A percentile compares a stretch with the other conserved stretches of the same genome.
Evolutionary conservation across 106 monocot genomes (phyloP).

Genomic region (Phalaenopsis aphrodite): DNA sequence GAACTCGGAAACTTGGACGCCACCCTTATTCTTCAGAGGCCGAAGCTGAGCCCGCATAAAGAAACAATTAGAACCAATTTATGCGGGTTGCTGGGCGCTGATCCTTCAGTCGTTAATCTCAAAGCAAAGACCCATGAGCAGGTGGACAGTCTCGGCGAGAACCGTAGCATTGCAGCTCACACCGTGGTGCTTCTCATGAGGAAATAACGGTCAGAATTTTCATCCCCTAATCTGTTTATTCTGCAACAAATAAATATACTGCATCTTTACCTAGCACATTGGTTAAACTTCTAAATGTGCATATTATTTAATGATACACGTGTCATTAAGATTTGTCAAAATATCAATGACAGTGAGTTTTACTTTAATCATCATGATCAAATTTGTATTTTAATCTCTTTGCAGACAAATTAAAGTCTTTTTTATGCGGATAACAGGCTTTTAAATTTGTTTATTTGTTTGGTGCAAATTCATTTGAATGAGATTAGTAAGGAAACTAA

Average conservation of each 20-base stretch:
- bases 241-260: background rate
- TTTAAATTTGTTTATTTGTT: no score
- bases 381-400: no score
- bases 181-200: constrained; percentile 87
- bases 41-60: constrained; percentile 92
- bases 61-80: constrained; percentile 80
- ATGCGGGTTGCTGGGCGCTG: constrained; percentile 67
- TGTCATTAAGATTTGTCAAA: no score
- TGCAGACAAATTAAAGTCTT: no score
- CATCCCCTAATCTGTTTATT: background rate
- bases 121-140: constrained; percentile 98
- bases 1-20: constrained; percentile 96
- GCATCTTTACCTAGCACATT: background rate
- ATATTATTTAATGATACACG: background rate
- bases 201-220: constrained; percentile 26
- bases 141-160: constrained; percentile 96
- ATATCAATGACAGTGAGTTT: no score
- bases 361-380: no score
- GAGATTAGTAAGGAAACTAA: no score
- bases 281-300: background rate
- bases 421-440: no score
- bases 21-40: constrained; percentile 83
- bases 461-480: no score
- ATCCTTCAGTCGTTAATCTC: constrained; percentile 78
- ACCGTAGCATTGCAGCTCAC: constrained; percentile 93